Conservation (phyloP, 768 basidiomycete genomes). For the Collybiopsis confluens region DNA sequence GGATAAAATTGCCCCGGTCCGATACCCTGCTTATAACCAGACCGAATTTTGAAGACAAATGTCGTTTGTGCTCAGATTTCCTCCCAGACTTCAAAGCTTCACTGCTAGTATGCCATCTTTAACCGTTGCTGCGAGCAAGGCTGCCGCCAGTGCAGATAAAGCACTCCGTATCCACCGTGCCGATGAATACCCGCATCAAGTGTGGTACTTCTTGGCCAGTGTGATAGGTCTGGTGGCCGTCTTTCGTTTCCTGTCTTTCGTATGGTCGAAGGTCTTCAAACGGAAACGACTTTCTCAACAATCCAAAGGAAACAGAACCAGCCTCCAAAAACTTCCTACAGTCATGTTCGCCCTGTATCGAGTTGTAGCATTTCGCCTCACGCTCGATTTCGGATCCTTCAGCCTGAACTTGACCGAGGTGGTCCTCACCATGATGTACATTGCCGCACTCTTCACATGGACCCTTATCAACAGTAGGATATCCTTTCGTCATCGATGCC, state of each 20-base stretch:
- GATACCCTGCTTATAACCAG: no score
- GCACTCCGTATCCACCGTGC: constrained; percentile 20
- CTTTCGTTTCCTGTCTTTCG: constrained; percentile 25
- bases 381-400: constrained; percentile 28
- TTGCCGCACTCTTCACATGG: constrained; percentile 30
- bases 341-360: constrained; percentile 21
- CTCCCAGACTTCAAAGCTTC: no score
- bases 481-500: background rate
- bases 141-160: constrained; percentile 18
- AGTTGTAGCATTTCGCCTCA: constrained; percentile 25
- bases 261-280: constrained; percentile 16
- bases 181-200: constrained; percentile 33
- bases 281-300: constrained; percentile 5
- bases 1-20: no score
- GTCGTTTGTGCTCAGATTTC: no score
- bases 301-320: background rate
- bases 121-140: no score
- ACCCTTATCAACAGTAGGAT: constrained; percentile 19
- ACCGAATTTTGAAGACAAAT: no score
- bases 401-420: constrained; percentile 38
- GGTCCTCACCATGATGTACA: constrained; percentile 30
- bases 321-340: constrained; percentile 12
- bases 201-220: constrained; percentile 38
- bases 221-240: constrained; percentile 38
- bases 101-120: no score